Evolutionary conservation across 1,139 yeast genomes (phyloP).

Genomic region (Candida pseudoviswanathii): DNA sequence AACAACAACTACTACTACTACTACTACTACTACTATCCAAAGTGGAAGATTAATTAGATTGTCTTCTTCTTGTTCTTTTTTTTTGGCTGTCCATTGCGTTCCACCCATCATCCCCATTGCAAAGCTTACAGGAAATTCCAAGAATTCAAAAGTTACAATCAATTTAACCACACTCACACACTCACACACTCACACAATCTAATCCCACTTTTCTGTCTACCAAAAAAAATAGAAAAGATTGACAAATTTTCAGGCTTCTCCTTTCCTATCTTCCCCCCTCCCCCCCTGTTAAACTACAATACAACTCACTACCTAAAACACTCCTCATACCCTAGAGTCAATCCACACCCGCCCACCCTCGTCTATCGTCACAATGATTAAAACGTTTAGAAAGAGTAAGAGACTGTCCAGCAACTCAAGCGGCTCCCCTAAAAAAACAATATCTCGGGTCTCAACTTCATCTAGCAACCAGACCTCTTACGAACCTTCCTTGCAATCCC

Average conservation of each 20-base stretch:
- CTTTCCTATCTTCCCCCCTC: not conserved
- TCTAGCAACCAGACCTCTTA: slow-evolving; percentile 8
- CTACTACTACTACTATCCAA: too few relatives aligned
- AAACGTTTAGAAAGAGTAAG: slow-evolving; percentile 46
- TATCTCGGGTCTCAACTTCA: slow-evolving; percentile 34
- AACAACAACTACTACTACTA: too few relatives aligned
- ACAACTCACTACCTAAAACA: too few relatives aligned
- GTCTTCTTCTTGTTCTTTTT: not conserved
- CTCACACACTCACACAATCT: too few relatives aligned
- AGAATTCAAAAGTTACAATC: not conserved
- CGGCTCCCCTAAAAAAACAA: slow-evolving; percentile 37
- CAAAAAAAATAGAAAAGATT: not conserved
- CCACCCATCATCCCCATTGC: not conserved
- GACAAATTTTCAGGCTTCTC: not conserved
- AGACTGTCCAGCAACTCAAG: slow-evolving; percentile 40
- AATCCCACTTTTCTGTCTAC: too few relatives aligned
- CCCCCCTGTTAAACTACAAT: not conserved
- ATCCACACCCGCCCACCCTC: too few relatives aligned
- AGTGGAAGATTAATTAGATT: too few relatives aligned
- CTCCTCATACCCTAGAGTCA: too few relatives aligned
- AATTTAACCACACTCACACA: not conserved
- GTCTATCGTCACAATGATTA: slow-evolving; percentile 30
- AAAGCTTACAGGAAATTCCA: not conserved
- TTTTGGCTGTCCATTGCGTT: not conserved
- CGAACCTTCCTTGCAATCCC: slow-evolving; percentile 45